A percentile compares a stretch with the other conserved stretches of the same genome.
These are phyloP conservation scores for Ajuga reptans DNA, from an alignment of 305 asterid genomes.

Conservation along the genomic window DNA sequence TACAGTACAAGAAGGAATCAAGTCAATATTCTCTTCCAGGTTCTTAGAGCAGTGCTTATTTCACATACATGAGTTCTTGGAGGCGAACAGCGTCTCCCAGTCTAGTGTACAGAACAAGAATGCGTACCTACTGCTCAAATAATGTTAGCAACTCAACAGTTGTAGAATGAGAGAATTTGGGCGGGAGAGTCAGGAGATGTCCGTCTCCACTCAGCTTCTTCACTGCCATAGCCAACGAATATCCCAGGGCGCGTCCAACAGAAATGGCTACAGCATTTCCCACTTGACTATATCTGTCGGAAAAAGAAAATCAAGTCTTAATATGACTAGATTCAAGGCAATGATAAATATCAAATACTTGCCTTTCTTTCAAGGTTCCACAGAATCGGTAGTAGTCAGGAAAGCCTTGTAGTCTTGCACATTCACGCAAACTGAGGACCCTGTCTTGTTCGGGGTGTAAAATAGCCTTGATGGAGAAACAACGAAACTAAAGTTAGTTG, in stretches of 20 bases:
- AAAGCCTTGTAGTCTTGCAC: constrained; percentile 85
- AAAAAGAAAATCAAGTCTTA: neutral
- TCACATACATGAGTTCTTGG: constrained; percentile 12
- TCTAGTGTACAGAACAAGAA: constrained; percentile 14
- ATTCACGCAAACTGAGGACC: constrained; percentile 62
- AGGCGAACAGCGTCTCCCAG: constrained; percentile 15
- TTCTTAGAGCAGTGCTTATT: no score
- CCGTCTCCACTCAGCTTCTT: constrained; percentile 47
- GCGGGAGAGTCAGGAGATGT: constrained; percentile 52
- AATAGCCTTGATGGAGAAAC: constrained; percentile 35
- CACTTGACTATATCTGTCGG: constrained; percentile 58
- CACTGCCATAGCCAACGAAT: constrained; percentile 56
- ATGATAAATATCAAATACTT: constrained; percentile 19
- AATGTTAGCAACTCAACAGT: constrained; percentile 28
- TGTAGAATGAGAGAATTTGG: constrained; percentile 51
- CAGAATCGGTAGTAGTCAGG: constrained; percentile 69
- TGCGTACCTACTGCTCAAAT: constrained; percentile 4
- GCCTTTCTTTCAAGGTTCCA: constrained; percentile 62
- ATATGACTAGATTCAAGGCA: neutral
- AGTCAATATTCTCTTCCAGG: no score
- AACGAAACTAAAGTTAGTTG: neutral
- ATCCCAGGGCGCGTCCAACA: constrained; percentile 60
- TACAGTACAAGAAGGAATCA: no score
- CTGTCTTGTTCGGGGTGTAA: constrained; percentile 86
- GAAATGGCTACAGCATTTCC: constrained; percentile 86